Evolutionary conservation across 2,329 filamentous ascomycete genomes (phyloP), one percentile per base, ranked within the genome.

Genomic region (Leptographium radiaticola): DNA sequence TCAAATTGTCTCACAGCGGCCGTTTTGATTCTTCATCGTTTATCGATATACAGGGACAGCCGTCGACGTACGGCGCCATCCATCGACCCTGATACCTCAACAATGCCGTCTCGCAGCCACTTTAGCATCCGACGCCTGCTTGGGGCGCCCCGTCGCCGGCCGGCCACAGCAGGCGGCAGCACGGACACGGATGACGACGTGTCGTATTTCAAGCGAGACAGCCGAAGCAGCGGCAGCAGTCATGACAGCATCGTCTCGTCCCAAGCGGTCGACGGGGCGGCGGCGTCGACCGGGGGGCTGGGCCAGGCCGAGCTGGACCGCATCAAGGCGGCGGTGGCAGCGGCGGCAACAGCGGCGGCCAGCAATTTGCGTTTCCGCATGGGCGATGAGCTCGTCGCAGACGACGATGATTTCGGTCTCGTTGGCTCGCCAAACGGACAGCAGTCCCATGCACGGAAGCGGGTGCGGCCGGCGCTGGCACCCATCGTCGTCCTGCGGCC

Each of bases 321-420:
- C 48, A 75, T 82, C n/a, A 60, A 81, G 7, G 70, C 70, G 58
- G 71, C 68, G 2, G 80, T 77, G 30, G 56, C 56, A 0, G 55
- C 57, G 0, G 56, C 56, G 0, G 53, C 56, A 0, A 40, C 51
- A 0, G 40, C 38, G 0, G 57, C 57, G 4, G 54, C 53, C 25
- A 46, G 25, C 48, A 59, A 36, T 20, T 34, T 58, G 2, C 52
- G 55, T 4, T 30, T 56, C 13, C 51, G 56, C 7, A 40, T 52
- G 34, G 53, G 30, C 31, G 52, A 43, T 8, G 49, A 52, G 10
- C 9, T 7, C 42, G 25, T 25, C 25, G 5, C 25, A 25, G 25
- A 25, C 25, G 25, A 13, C 40, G 18, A 30, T 15, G 15, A 18
- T 13, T 16, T 30, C 16, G 6, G 33, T 34, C 25, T 40, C 3